phyloP scores from a whole-genome alignment of 2,329 filamentous ascomycete species.

The Exophiala sideris region DNA sequence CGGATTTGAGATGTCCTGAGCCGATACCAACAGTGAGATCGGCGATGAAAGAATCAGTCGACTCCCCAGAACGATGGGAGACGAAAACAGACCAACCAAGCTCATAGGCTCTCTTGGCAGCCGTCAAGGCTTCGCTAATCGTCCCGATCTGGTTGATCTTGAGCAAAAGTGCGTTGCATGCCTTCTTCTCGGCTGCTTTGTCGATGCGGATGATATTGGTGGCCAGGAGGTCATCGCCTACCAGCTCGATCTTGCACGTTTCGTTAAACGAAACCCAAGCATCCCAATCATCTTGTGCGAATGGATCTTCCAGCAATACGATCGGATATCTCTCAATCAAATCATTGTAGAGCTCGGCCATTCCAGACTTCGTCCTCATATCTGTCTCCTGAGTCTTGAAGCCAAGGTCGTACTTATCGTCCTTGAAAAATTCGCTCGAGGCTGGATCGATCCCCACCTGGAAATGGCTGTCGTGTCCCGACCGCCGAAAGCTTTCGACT shows the following conservation, averaged over 20 bases:
- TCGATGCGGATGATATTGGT: slow-evolving; percentile 39
- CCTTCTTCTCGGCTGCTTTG: slow-evolving; percentile 36
- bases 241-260: slow-evolving; percentile 39
- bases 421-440: slow-evolving; percentile 38
- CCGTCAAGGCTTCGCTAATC: slow-evolving; percentile 40
- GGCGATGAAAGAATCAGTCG: slow-evolving; percentile 45
- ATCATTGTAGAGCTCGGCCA: slow-evolving; percentile 33
- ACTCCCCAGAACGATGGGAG: slow-evolving; percentile 43
- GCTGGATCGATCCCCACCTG: slow-evolving; percentile 44
- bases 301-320: slow-evolving; percentile 41
- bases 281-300: slow-evolving; percentile 41
- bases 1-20: slow-evolving; percentile 42
- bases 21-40: slow-evolving; percentile 40
- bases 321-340: slow-evolving; percentile 39
- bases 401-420: slow-evolving; percentile 37
- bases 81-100: slow-evolving; percentile 43
- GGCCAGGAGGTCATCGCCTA: slow-evolving; percentile 42
- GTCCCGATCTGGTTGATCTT: slow-evolving; percentile 47
- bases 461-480: slow-evolving; percentile 34
- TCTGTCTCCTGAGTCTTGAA: slow-evolving; percentile 35
- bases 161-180: slow-evolving; percentile 41
- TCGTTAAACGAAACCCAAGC: slow-evolving; percentile 37
- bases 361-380: slow-evolving; percentile 27
- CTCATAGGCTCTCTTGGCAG: slow-evolving; percentile 34
- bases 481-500: slow-evolving; percentile 28